These are phyloP conservation scores for Barnettozyma sucrosica DNA, from an alignment of 805 yeast species.

Conservation along the genomic window DNA sequence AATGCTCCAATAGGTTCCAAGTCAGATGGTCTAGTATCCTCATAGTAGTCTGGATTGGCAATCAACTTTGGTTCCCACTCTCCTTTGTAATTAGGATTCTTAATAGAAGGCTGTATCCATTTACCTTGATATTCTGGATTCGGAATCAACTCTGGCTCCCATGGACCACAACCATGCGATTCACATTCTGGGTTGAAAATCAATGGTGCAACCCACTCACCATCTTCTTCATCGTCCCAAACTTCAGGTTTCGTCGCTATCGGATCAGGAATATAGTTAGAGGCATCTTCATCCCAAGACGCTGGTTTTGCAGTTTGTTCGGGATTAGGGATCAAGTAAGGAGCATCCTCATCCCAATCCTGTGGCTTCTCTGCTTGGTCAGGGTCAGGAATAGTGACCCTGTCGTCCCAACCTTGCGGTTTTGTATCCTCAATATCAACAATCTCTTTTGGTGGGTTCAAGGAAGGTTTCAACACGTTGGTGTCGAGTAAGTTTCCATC, in stretches of 20 bases:
- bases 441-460: constrained; percentile 62
- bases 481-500: constrained; percentile 63
- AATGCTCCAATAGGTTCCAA: constrained; percentile 68
- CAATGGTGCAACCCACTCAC: constrained; percentile 71
- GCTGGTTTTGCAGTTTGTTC: constrained; percentile 55
- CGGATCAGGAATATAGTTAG: constrained; percentile 60
- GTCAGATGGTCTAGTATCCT: constrained; percentile 52
- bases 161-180: constrained; percentile 71
- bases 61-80: constrained; percentile 65
- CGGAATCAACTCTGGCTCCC: constrained; percentile 61
- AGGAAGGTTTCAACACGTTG: constrained; percentile 53
- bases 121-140: constrained; percentile 74
- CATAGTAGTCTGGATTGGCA: constrained; percentile 64
- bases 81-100: constrained; percentile 76
- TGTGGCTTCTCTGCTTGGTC: constrained; percentile 59
- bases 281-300: constrained; percentile 70
- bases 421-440: constrained; percentile 50
- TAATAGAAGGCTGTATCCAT: constrained; percentile 64
- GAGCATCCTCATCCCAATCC: constrained; percentile 78
- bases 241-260: constrained; percentile 59
- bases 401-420: constrained; percentile 84
- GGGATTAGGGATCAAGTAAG: constrained; percentile 61
- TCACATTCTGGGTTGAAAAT: constrained; percentile 72
- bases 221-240: constrained; percentile 91
- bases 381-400: constrained; percentile 62